Evolutionary conservation across 1,284 basidiomycete genomes (phyloP), one percentile per base, ranked within the genome.

Genomic region (Apiotrichum brassicae): DNA sequence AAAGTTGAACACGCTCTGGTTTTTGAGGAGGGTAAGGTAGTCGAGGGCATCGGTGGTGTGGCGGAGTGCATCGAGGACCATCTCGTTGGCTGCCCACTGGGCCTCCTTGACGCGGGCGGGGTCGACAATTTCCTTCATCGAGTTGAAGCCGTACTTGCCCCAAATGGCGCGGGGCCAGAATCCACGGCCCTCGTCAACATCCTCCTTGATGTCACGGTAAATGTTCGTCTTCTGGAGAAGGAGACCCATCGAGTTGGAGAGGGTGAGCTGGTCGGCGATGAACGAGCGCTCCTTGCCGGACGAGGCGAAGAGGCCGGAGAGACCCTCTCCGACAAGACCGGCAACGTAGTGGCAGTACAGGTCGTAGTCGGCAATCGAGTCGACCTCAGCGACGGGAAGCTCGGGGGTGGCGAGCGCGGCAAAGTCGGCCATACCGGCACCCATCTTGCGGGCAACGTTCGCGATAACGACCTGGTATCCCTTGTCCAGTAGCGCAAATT

Each of bases 311-410:
- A 99, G 78, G 7, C 89, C 82, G 0, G 90, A 93, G 41, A 97
- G 80, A 49, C 95, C 94, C 72, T 99, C 95, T 45, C 94, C 95
- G 54, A 98, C 94, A 49, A 98, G 83, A 3, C 94, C 95, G 3
- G 94, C 95, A 56, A 97, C 95, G 71, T 95, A 97, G 74, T 99
- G 94, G 70, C 95, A 98, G 76, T 99, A 98, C 12, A 97, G 79
- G 71, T 97, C 91, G 73, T 94, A 97, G 62, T 97, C 91, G 39
- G 81, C 77, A 56, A 89, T 75, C 11, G 83, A 82, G 49, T 82
- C 79, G 53, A 93, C 77, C 55, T 74, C 75, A 66, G 85, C 86
- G 44, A 84, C 79, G 37, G 79, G 76, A 44, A 81, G 78, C 4
- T 82, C 82, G 13, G 81, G 81, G 2, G 83, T 85, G 6, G 88